These are phyloP conservation scores for Pelargonium fulgidum DNA, from an alignment of 441 rosid genomes.

Conservation along the genomic window DNA sequence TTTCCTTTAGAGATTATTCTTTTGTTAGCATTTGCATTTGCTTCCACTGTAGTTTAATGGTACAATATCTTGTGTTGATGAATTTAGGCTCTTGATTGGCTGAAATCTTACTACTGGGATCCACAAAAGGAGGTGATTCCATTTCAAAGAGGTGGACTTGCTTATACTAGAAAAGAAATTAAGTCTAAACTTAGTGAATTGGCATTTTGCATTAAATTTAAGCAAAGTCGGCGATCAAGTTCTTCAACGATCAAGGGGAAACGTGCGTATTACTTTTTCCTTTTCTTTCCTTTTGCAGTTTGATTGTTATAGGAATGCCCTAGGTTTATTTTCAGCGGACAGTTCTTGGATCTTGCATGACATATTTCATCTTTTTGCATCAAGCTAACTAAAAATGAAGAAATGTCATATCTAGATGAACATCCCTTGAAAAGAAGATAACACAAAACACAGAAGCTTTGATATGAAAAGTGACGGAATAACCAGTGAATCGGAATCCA, in stretches of 20 bases:
- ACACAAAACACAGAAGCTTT: too few species aligned
- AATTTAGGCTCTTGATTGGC: slow-evolving; percentile 83
- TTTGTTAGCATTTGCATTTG: neutral
- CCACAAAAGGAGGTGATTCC: slow-evolving; percentile 61
- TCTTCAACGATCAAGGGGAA: slow-evolving; percentile 42
- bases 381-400: neutral
- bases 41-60: neutral
- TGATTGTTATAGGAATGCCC: neutral
- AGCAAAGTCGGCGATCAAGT: slow-evolving; percentile 32
- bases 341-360: neutral
- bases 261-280: slow-evolving; percentile 28
- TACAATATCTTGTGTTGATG: slow-evolving; percentile 17
- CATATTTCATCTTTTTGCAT: neutral
- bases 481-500: neutral
- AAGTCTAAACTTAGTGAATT: slow-evolving; percentile 53
- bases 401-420: neutral
- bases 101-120: slow-evolving; percentile 76
- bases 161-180: slow-evolving; percentile 51
- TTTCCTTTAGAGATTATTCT: slow-evolving; percentile 1
- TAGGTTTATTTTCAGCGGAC: neutral
- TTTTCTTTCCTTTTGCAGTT: neutral
- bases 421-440: neutral
- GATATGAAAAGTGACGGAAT: too few species aligned
- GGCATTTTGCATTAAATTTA: slow-evolving; percentile 41
- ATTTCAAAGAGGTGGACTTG: slow-evolving; percentile 42